These are phyloP conservation scores for Paraphaeosphaeria minitans DNA, from an alignment of 2,329 filamentous ascomycete genomes.

Conservation along the genomic window DNA sequence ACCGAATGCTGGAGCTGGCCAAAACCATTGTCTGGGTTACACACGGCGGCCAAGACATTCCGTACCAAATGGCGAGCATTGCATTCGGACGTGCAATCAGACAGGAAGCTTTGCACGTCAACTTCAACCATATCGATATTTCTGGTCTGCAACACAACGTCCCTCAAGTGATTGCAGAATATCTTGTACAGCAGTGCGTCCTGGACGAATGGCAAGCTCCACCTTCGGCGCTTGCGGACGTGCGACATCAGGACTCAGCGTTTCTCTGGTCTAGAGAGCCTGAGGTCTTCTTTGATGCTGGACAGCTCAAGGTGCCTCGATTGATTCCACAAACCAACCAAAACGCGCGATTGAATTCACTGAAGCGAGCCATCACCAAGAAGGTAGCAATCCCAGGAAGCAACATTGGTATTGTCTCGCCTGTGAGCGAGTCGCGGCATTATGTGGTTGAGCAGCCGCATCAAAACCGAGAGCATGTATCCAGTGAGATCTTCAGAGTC, in stretches of 20 bases:
- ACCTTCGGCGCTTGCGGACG: neutral
- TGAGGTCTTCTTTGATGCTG: constrained; percentile 9
- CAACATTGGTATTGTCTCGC: no score
- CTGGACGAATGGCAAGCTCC: constrained; percentile 11
- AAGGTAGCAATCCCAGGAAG: neutral
- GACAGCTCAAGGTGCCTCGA: constrained; percentile 10
- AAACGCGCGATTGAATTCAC: constrained; percentile 30
- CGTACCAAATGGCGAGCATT: constrained; percentile 29
- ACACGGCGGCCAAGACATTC: constrained; percentile 19
- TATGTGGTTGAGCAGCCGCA: no score
- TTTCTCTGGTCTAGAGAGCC: constrained; percentile 16
- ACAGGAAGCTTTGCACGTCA: constrained; percentile 10
- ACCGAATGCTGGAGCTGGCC: constrained; percentile 10
- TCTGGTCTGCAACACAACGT: constrained; percentile 3
- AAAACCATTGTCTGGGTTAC: constrained; percentile 34
- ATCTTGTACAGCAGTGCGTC: constrained; percentile 7
- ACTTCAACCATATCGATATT: constrained; percentile 11
- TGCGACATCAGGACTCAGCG: neutral
- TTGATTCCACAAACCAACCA: neutral
- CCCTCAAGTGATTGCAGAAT: constrained; percentile 9
- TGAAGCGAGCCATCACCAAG: constrained; percentile 19
- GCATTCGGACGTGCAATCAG: constrained; percentile 10
- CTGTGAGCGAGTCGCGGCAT: no score
- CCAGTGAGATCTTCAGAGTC: no score
- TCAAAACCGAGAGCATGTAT: no score